Conservation (phyloP, 192 early-diverging fungal genomes). For the Gorgonomyces haynaldii region DNA sequence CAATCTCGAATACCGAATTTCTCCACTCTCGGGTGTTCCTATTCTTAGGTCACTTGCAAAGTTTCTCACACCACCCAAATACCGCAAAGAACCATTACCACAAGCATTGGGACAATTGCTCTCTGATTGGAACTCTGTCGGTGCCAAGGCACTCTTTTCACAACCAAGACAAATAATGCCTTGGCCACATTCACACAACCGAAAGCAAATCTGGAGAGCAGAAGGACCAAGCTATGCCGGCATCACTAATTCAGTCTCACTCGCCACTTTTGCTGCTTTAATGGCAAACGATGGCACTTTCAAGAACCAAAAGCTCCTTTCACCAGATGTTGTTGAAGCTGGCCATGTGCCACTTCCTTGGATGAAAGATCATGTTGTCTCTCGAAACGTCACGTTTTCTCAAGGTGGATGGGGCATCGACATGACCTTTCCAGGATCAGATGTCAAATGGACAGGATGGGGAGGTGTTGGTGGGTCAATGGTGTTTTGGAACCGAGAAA, state of each 20-base stretch:
- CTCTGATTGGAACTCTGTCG: slow-evolving; percentile 15
- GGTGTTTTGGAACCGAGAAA: slow-evolving; percentile 42
- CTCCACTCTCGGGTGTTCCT: slow-evolving; percentile 35
- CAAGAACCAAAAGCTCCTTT: slow-evolving; percentile 16
- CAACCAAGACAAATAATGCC: slow-evolving; percentile 15
- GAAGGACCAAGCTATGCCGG: slow-evolving; percentile 43
- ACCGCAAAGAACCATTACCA: slow-evolving; percentile 16
- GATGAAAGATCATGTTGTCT: slow-evolving; percentile 10
- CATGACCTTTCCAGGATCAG: slow-evolving; percentile 16
- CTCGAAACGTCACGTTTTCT: slow-evolving; percentile 10
- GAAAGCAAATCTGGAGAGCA: slow-evolving; percentile 12
- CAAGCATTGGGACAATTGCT: slow-evolving; percentile 14
- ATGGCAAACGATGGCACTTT: slow-evolving; percentile 47
- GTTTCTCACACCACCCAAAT: slow-evolving; percentile 27
- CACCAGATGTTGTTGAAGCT: slow-evolving; percentile 12
- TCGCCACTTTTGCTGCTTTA: slow-evolving; percentile 47
- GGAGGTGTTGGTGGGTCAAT: slow-evolving; percentile 51
- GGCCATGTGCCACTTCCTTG: slow-evolving; percentile 14
- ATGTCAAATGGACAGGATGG: slow-evolving; percentile 40
- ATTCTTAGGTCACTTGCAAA: slow-evolving; percentile 31
- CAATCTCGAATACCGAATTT: slow-evolving; percentile 22
- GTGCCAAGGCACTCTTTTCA: slow-evolving; percentile 17
- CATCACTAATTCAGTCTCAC: slow-evolving; percentile 41
- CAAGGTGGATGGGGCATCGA: slow-evolving; percentile 32
- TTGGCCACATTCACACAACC: slow-evolving; percentile 29